These are phyloP conservation scores for Hypocreales sp. DNA, from an alignment of 2,329 filamentous ascomycete species.

Conservation along the genomic window DNA sequence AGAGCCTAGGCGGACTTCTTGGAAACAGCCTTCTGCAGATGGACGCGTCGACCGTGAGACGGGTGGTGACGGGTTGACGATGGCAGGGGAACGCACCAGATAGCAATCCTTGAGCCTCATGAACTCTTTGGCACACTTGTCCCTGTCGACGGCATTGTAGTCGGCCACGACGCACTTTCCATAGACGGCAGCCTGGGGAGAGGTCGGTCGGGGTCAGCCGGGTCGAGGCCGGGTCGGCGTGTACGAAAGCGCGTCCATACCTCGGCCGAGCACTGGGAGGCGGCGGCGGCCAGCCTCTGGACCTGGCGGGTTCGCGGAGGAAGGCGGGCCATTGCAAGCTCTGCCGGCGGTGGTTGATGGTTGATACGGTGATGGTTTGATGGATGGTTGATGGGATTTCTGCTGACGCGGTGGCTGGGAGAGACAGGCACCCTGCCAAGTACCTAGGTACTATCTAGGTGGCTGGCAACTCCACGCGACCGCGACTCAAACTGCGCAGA, in stretches of 20 bases:
- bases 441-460: too few relatives aligned
- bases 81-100: slow-evolving; percentile 38
- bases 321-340: slow-evolving; percentile 9
- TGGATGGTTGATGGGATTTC: too few relatives aligned
- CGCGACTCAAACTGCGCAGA: too few relatives aligned
- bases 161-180: slow-evolving; percentile 85
- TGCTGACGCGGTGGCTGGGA: too few relatives aligned
- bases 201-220: too few relatives aligned
- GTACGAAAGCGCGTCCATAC: slow-evolving; percentile 21
- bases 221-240: too few relatives aligned
- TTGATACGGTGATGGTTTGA: background rate
- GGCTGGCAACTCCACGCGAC: too few relatives aligned
- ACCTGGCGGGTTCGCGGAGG: slow-evolving; percentile 32
- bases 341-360: background rate
- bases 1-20: background rate
- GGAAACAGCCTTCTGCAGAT: background rate
- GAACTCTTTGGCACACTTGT: slow-evolving; percentile 81
- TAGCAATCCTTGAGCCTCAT: slow-evolving; percentile 77
- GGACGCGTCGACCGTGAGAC: background rate
- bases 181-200: slow-evolving; percentile 60
- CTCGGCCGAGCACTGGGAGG: slow-evolving; percentile 39
- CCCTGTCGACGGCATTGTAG: slow-evolving; percentile 79
- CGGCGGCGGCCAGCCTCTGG: slow-evolving; percentile 37
- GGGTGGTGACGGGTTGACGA: background rate
- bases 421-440: too few relatives aligned